Percentiles rank a stretch among this genome's conserved stretches.
Evolutionary conservation across 441 rosid genomes (phyloP).

Genomic region (Dalechampia spathulata): DNA sequence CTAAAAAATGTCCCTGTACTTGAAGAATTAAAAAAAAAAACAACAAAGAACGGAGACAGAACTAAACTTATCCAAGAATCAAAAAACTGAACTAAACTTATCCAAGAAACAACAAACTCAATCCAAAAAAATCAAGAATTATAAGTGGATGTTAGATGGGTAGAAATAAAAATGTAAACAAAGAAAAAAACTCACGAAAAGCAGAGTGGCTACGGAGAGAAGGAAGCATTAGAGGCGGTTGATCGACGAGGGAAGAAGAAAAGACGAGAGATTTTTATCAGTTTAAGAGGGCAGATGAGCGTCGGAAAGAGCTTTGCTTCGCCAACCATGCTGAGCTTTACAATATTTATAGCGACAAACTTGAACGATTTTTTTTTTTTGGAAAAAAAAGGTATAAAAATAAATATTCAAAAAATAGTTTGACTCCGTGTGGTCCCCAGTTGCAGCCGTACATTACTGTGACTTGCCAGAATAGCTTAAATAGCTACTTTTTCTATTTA

Average conservation of each 20-base stretch:
- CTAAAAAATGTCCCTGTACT: too few relatives aligned
- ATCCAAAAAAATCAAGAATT: neutral
- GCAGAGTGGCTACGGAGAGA: neutral
- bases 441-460: neutral
- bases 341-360: slow-evolving; percentile 38
- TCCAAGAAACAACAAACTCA: slow-evolving; percentile 1
- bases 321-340: slow-evolving; percentile 4
- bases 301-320: too few relatives aligned
- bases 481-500: slow-evolving; percentile 31
- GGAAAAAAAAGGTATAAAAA: too few relatives aligned
- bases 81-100: slow-evolving; percentile 7
- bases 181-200: neutral
- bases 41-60: too few relatives aligned
- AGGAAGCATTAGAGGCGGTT: too few relatives aligned
- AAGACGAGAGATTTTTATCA: neutral
- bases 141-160: neutral
- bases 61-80: too few relatives aligned
- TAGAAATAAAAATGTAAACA: neutral
- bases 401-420: neutral
- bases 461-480: too few relatives aligned
- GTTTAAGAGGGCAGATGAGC: neutral
- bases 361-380: neutral
- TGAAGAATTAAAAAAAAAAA: too few relatives aligned
- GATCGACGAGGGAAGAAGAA: neutral
- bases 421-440: slow-evolving; percentile 15